These are phyloP conservation scores for Astraeus odoratus DNA, from an alignment of 768 basidiomycete species.

Conservation along the genomic window DNA sequence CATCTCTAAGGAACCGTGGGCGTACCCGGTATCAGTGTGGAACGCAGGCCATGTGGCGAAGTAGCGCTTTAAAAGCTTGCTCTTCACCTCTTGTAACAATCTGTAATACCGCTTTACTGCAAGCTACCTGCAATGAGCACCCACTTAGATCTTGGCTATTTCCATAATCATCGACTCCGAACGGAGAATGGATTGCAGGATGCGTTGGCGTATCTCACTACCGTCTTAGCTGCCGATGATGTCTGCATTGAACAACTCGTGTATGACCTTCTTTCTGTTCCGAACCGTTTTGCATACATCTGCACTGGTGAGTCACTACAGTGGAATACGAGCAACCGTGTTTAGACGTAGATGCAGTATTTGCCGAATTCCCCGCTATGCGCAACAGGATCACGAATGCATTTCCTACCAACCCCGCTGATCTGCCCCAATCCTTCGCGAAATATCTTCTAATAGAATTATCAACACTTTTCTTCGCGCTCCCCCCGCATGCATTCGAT, in stretches of 20 bases:
- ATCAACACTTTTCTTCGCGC: conserved; percentile 14
- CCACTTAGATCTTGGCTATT: background rate
- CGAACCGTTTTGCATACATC: conserved; percentile 8
- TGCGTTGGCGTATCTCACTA: background rate
- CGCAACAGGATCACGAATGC: conserved; percentile 21
- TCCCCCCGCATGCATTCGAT: background rate
- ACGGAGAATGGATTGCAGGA: background rate
- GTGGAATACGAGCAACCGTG: background rate
- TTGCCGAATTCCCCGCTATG: background rate
- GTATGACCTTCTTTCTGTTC: conserved; percentile 1
- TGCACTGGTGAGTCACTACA: conserved; percentile 6
- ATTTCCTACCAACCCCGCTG: conserved; percentile 21
- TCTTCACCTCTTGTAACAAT: too few relatives aligned
- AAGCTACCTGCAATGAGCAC: background rate
- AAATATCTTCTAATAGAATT: conserved; percentile 13
- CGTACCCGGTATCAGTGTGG: too few relatives aligned
- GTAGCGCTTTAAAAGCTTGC: too few relatives aligned
- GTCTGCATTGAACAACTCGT: background rate
- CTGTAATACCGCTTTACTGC: background rate
- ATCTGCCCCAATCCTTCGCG: conserved; percentile 12
- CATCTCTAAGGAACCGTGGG: too few relatives aligned
- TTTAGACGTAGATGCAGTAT: background rate
- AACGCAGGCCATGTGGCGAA: too few relatives aligned
- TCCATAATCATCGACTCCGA: background rate
- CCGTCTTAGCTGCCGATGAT: background rate